Percentiles rank a stretch among this genome's conserved stretches.
Evolutionary conservation across 495 filamentous ascomycete genomes (phyloP).

Genomic region (Rostrohypoxylon terebratum): DNA sequence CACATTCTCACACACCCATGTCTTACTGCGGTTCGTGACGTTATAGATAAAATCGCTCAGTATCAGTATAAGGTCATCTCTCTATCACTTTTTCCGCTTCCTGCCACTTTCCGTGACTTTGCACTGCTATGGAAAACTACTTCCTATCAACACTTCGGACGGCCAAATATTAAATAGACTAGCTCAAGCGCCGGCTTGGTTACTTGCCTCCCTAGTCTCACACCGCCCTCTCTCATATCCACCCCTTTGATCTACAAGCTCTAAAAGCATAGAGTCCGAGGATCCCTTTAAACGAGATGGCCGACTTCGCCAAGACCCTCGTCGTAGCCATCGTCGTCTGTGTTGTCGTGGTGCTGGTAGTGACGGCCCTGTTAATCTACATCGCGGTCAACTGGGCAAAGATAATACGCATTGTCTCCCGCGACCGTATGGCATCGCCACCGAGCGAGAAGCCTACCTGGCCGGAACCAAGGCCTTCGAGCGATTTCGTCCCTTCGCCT

Average conservation of each 20-base stretch:
- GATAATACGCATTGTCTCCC: slow-evolving; percentile 35
- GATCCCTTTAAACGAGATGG: slow-evolving; percentile 17
- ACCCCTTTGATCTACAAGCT: background rate
- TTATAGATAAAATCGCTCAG: slow-evolving; percentile 35
- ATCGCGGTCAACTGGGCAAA: slow-evolving; percentile 48
- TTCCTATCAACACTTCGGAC: background rate
- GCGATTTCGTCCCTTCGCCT: slow-evolving; percentile 31
- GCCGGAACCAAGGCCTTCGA: slow-evolving; percentile 40
- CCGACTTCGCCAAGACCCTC: slow-evolving; percentile 42
- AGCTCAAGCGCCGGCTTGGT: slow-evolving; percentile 3
- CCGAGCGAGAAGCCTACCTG: slow-evolving; percentile 43
- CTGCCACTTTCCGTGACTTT: background rate
- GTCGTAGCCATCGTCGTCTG: slow-evolving; percentile 44
- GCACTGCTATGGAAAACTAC: slow-evolving; percentile 17
- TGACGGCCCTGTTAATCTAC: slow-evolving; percentile 33
- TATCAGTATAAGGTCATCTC: slow-evolving; percentile 25
- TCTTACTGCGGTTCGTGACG: slow-evolving; percentile 37
- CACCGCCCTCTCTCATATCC: background rate
- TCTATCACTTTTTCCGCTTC: background rate
- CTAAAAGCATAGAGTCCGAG: background rate
- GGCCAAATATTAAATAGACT: slow-evolving; percentile 2
- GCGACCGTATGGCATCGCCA: slow-evolving; percentile 31
- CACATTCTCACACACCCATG: background rate
- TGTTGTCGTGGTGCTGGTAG: slow-evolving; percentile 28
- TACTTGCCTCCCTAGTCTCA: slow-evolving; percentile 3